Evolutionary conservation across 495 filamentous ascomycete species (phyloP), one percentile per base, ranked within the genome.

Genomic region (Talaromyces nanjingensis): DNA sequence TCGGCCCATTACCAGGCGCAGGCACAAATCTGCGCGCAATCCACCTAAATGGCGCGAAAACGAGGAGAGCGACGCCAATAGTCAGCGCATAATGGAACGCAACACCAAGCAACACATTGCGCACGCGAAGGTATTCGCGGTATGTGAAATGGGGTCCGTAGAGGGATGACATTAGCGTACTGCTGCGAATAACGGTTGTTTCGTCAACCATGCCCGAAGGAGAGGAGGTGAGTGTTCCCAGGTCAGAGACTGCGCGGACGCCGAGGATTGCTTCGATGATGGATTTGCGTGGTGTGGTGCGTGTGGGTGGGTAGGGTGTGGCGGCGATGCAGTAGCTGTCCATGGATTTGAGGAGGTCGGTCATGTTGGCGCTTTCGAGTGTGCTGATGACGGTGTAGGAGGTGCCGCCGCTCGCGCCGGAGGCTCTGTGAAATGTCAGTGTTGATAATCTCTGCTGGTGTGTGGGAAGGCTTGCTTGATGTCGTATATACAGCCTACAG

Each of bases 121-220:
- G 79, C 0, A 86, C 81, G 34, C 79, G 83, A 71, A 86, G 77
- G 70, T 87, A 91, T 69, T 92, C 87, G 33, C 76, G 78, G 72
- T 89, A 92, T 33, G 81, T 78, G 72, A 96, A 96, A 3, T 84
- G 81, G 4, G 84, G 81, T 0, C 92, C 92, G 73, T 96, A 94
- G 53, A 82, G 75, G 4, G 81, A 77, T 12, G 84, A 80, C 62
- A 91, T 79, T 4, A 97, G 71, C 4, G 88, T 90, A 87, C 91
- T 94, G 45, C 83, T 86, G 60, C 92, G 86, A 62, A 93, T 83
- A 7, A 94, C 87, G 52, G 88, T 83, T 24, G 86, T 82, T 6
- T 81, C 74, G 66, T 97, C 90, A 0, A 86, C 81, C 4, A 78
- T 70, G 14, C 71, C 81, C 14, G 80, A 80, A 2, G 89, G 70